phyloP scores from a whole-genome alignment of 805 yeast genomes.

The Nakazawaea holstii region DNA sequence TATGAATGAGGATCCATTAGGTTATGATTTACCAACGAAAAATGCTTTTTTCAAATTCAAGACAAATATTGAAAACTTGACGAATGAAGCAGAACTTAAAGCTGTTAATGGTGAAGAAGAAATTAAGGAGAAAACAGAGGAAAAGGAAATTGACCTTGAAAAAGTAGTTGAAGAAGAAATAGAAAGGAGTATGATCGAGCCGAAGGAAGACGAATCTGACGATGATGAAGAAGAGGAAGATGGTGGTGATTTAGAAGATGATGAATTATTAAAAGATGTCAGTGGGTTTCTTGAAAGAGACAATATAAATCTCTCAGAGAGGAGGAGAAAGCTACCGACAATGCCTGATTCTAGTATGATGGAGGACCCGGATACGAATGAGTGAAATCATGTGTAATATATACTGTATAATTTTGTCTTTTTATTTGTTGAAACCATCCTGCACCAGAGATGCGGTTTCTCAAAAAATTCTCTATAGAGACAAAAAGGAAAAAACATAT shows the following conservation, averaged over 20 bases:
- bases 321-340: background rate
- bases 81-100: constrained; percentile 5
- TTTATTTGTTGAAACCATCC: too few relatives aligned
- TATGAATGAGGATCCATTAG: constrained; percentile 13
- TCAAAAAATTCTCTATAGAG: too few relatives aligned
- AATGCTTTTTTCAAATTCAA: constrained; percentile 22
- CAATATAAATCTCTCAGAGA: background rate
- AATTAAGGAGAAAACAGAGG: constrained; percentile 3
- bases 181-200: constrained; percentile 15
- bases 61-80: constrained; percentile 5
- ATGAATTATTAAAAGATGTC: constrained; percentile 5
- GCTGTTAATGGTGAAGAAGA: constrained; percentile 5
- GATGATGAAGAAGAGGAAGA: constrained; percentile 15
- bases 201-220: constrained; percentile 15
- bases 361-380: background rate
- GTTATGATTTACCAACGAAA: constrained; percentile 19
- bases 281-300: constrained; percentile 11
- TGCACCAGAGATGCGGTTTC: too few relatives aligned
- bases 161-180: constrained; percentile 16
- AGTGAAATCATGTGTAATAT: background rate
- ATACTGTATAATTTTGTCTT: too few relatives aligned
- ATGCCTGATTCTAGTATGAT: constrained; percentile 6
- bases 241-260: constrained; percentile 9
- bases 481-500: background rate
- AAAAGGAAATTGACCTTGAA: constrained; percentile 10